Evolutionary conservation across 805 yeast genomes (phyloP).

Genomic region (Sungouiozyma intestinalis): DNA sequence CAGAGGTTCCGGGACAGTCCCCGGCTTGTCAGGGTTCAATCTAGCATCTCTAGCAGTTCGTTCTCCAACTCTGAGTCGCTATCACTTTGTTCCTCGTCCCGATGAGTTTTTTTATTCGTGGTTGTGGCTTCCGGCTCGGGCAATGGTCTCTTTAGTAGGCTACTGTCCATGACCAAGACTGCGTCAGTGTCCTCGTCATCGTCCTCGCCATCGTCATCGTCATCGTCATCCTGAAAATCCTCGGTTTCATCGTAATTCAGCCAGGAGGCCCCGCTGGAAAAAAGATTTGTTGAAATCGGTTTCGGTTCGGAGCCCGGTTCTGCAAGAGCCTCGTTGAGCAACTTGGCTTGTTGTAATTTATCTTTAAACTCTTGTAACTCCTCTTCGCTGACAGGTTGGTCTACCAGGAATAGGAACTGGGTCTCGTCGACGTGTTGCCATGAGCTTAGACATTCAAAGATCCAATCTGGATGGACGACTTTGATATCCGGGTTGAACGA

Average conservation of each 20-base stretch:
- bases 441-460: constrained; percentile 69
- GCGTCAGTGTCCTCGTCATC: constrained; percentile 13
- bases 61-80: constrained; percentile 25
- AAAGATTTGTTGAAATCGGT: constrained; percentile 10
- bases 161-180: constrained; percentile 2
- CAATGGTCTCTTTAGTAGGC: constrained; percentile 1
- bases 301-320: constrained; percentile 14
- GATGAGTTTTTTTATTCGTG: background rate
- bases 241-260: constrained; percentile 26
- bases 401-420: constrained; percentile 45
- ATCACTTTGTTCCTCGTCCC: constrained; percentile 7
- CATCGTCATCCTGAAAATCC: constrained; percentile 18
- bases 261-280: constrained; percentile 27
- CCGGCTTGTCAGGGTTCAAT: constrained; percentile 5
- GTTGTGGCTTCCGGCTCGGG: constrained; percentile 1
- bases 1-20: background rate
- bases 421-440: constrained; percentile 66
- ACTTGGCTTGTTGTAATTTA: constrained; percentile 22
- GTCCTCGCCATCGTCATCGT: constrained; percentile 23
- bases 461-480: constrained; percentile 88
- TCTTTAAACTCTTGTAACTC: constrained; percentile 29
- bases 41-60: constrained; percentile 23
- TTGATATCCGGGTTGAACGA: constrained; percentile 50
- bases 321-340: constrained; percentile 32
- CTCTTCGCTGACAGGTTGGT: constrained; percentile 35